These are phyloP conservation scores for Chaetoceros tenuissimus DNA, from an alignment of 108 stramenopile species.

Conservation along the genomic window DNA sequence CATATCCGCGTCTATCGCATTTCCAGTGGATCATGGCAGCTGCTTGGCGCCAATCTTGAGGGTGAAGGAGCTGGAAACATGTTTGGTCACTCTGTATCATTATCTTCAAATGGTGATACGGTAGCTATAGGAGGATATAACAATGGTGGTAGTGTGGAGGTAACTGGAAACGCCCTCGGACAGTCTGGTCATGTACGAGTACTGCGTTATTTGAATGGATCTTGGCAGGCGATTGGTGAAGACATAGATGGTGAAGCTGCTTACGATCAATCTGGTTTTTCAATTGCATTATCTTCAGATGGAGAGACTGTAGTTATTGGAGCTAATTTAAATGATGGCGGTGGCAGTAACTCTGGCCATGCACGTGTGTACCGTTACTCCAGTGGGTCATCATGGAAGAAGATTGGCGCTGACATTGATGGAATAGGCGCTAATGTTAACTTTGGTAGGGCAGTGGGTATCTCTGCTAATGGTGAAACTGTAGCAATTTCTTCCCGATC, in stretches of 20 bases:
- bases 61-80: not conserved
- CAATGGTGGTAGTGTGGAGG: constrained; percentile 2
- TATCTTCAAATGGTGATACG: constrained; percentile 7
- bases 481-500: too few relatives aligned
- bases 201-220: not conserved
- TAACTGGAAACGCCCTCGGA: too few relatives aligned
- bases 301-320: constrained; percentile 6
- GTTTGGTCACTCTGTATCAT: constrained; percentile 4
- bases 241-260: constrained; percentile 4
- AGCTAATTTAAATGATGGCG: constrained; percentile 1
- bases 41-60: not conserved
- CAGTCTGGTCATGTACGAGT: constrained; percentile 6
- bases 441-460: constrained; percentile 7
- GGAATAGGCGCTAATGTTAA: not conserved
- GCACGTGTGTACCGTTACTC: constrained; percentile 1
- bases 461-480: constrained; percentile 14
- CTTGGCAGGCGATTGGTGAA: constrained; percentile 5
- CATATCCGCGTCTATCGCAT: constrained; percentile 2
- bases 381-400: not conserved
- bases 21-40: not conserved
- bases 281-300: constrained; percentile 5
- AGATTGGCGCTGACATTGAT: constrained; percentile 10
- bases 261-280: constrained; percentile 1
- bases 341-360: constrained; percentile 2
- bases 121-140: constrained; percentile 4